Evolutionary conservation across 78 protist genomes (phyloP).

Genomic region (Dictyostelium brefeldianum): DNA sequence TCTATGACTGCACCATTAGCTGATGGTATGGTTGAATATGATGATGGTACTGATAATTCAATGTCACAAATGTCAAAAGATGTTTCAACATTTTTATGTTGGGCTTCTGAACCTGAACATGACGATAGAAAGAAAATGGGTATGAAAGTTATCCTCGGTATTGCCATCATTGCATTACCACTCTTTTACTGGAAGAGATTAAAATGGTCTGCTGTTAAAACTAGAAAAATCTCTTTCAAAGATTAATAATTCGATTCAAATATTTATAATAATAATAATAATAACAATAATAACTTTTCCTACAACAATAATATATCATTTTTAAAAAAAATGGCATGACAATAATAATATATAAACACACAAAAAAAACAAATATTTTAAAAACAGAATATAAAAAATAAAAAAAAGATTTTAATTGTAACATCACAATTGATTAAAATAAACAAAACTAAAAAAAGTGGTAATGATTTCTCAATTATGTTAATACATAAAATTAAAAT

Average conservation of each 20-base stretch:
- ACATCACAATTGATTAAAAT: too few species aligned
- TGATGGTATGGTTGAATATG: slow-evolving; percentile 91
- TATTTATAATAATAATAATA: slow-evolving; percentile 18
- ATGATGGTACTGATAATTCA: slow-evolving; percentile 95
- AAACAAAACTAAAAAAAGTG: too few species aligned
- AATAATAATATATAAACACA: neutral
- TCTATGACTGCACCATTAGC: slow-evolving; percentile 94
- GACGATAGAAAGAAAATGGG: slow-evolving; percentile 93
- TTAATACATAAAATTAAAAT: too few species aligned
- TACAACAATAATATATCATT: neutral
- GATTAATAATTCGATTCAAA: slow-evolving; percentile 45
- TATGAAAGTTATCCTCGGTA: slow-evolving; percentile 59
- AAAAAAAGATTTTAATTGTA: too few species aligned
- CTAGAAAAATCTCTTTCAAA: slow-evolving; percentile 74
- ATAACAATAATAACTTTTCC: neutral
- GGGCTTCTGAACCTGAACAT: slow-evolving; percentile 94
- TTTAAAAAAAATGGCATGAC: neutral
- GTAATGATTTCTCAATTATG: too few species aligned
- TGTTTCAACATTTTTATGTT: slow-evolving; percentile 92
- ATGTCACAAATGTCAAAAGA: slow-evolving; percentile 97
- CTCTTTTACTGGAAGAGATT: slow-evolving; percentile 83
- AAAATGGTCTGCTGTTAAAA: slow-evolving; percentile 77
- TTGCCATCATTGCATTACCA: slow-evolving; percentile 68
- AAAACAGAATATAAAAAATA: too few species aligned
- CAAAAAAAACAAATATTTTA: neutral